phyloP scores from a whole-genome alignment of 2,329 filamentous ascomycete species.

The Neophaeococcomyces aloes region DNA sequence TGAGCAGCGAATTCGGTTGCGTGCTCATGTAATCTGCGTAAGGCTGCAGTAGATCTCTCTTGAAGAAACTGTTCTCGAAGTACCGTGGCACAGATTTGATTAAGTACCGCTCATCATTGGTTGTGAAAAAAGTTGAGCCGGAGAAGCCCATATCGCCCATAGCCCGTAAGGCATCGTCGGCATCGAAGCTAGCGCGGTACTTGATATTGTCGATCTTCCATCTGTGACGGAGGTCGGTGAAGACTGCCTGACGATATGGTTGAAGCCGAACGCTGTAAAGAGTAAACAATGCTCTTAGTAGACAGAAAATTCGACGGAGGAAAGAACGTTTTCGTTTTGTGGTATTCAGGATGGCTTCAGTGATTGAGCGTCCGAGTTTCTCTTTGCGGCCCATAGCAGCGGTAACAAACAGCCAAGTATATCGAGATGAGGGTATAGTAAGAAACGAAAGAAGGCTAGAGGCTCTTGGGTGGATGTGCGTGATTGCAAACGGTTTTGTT shows the following conservation, averaged over 20 bases:
- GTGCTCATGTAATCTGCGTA: constrained; percentile 55
- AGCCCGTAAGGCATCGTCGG: constrained; percentile 38
- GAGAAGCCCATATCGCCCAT: constrained; percentile 53
- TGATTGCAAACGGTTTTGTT: too few species aligned
- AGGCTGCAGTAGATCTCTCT: constrained; percentile 52
- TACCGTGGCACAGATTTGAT: constrained; percentile 60
- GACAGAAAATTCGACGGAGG: constrained; percentile 36
- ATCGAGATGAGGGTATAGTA: neutral
- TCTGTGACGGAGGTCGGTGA: constrained; percentile 41
- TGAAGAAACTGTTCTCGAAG: constrained; percentile 63
- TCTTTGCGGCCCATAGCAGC: neutral
- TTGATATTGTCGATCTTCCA: constrained; percentile 47
- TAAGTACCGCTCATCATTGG: constrained; percentile 54
- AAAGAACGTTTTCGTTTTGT: constrained; percentile 19
- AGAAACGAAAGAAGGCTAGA: too few species aligned
- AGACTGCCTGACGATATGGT: constrained; percentile 39
- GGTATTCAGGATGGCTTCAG: neutral
- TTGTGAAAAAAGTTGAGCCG: constrained; percentile 54
- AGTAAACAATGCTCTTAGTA: constrained; percentile 31
- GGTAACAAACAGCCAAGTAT: neutral
- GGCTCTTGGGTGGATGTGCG: too few species aligned
- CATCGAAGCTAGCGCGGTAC: constrained; percentile 45
- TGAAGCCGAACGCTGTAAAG: constrained; percentile 41
- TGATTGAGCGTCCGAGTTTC: constrained; percentile 1
- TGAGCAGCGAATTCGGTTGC: constrained; percentile 51